Evolutionary conservation across 2,329 filamentous ascomycete species (phyloP).

Genomic region (Xylaria sp.): DNA sequence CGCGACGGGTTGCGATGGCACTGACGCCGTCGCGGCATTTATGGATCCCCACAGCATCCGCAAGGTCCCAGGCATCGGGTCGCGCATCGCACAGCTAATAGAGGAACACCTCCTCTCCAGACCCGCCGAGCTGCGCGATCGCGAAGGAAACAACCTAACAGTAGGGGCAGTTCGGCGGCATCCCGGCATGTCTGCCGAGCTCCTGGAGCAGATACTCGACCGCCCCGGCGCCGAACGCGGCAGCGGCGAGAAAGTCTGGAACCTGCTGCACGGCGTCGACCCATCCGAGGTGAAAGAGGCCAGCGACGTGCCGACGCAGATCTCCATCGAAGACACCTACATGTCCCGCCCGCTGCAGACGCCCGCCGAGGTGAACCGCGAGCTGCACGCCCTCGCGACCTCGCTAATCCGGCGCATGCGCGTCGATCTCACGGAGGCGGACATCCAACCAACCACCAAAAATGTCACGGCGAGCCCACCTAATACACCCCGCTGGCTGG

Average conservation of each 20-base stretch:
- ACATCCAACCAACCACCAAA: not conserved
- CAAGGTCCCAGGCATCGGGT: slow-evolving; percentile 84
- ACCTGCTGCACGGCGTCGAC: slow-evolving; percentile 81
- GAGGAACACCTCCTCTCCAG: slow-evolving; percentile 59
- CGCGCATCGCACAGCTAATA: slow-evolving; percentile 73
- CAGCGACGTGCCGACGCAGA: slow-evolving; percentile 78
- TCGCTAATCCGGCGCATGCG: slow-evolving; percentile 82
- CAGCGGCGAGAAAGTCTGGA: slow-evolving; percentile 76
- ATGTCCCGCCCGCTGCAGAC: slow-evolving; percentile 68
- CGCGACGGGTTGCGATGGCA: slow-evolving; percentile 62
- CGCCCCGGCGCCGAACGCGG: slow-evolving; percentile 74
- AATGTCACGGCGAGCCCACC: not conserved
- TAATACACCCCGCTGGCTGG: slow-evolving; percentile 65
- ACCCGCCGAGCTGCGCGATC: slow-evolving; percentile 41
- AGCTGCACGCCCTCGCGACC: slow-evolving; percentile 70
- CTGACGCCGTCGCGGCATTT: slow-evolving; percentile 65
- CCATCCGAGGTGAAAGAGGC: slow-evolving; percentile 73
- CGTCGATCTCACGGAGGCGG: slow-evolving; percentile 67
- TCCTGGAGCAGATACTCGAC: slow-evolving; percentile 71
- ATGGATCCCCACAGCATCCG: slow-evolving; percentile 78
- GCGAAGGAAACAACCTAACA: slow-evolving; percentile 54
- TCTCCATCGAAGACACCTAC: slow-evolving; percentile 95
- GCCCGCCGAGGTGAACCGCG: slow-evolving; percentile 65
- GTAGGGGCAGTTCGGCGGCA: slow-evolving; percentile 69
- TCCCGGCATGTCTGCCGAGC: slow-evolving; percentile 65